These are phyloP conservation scores for Cucurbita moschata DNA, from an alignment of 306 rosid genomes.

Conservation along the genomic window DNA sequence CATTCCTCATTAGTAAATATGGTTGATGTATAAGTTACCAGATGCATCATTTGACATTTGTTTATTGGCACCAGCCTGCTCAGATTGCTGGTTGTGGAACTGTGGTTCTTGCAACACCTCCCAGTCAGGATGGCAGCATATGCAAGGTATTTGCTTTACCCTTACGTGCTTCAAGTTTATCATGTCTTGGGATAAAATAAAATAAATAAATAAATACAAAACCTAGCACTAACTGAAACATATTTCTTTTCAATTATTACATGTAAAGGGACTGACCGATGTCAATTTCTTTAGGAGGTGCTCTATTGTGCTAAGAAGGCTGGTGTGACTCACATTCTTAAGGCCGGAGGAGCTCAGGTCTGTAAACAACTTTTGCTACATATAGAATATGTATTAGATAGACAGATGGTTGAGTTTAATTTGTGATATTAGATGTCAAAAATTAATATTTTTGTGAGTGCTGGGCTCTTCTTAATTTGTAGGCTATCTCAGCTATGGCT, in stretches of 20 bases:
- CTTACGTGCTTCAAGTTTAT: not conserved
- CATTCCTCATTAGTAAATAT: not conserved
- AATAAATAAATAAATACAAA: not conserved
- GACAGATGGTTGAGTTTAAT: not conserved
- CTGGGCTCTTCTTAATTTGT: slow-evolving; percentile 8
- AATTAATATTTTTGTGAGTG: not conserved
- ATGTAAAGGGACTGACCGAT: slow-evolving; percentile 10
- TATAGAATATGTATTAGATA: not conserved
- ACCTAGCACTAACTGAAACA: not conserved
- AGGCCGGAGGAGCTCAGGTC: slow-evolving; percentile 99
- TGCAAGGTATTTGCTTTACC: slow-evolving; percentile 53
- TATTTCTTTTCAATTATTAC: slow-evolving; percentile 3
- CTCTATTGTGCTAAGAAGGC: slow-evolving; percentile 97
- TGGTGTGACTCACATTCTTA: slow-evolving; percentile 93
- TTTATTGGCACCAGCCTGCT: slow-evolving; percentile 52
- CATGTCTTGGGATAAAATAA: not conserved
- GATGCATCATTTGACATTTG: slow-evolving; percentile 13
- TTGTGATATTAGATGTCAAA: not conserved
- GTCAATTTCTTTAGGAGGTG: slow-evolving; percentile 52
- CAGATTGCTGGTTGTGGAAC: slow-evolving; percentile 94
- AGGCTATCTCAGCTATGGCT: slow-evolving; percentile 97
- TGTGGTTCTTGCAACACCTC: slow-evolving; percentile 90
- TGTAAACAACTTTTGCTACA: slow-evolving; percentile 6
- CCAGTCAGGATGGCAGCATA: slow-evolving; percentile 61
- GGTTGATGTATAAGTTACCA: not conserved